Percentiles rank a stretch among this genome's conserved stretches.
Conservation (phyloP, 225 moss, liverwort and hornwort genomes). For the Straminergon stramineum region DNA sequence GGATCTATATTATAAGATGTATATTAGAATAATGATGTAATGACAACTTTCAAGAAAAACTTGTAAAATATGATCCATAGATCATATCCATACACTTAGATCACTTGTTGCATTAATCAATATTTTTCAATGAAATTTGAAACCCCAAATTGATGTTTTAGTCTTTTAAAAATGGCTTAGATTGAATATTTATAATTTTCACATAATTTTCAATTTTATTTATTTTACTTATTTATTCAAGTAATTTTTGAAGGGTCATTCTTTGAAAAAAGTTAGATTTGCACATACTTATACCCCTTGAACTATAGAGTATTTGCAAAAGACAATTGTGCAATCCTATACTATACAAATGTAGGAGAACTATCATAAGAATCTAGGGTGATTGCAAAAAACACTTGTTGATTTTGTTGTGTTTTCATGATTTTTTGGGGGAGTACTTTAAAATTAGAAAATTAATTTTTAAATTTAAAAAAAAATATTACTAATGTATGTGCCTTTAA, state of each 20-base stretch:
- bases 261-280: no score
- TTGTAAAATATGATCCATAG: not conserved
- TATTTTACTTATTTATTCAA: no score
- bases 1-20: not conserved
- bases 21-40: not conserved
- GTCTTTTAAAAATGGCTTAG: not conserved
- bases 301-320: no score
- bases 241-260: no score
- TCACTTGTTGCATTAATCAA: not conserved
- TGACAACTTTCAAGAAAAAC: not conserved
- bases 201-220: not conserved
- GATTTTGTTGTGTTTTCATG: no score
- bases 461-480: no score
- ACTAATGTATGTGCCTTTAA: no score
- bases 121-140: not conserved
- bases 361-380: rapidly evolving
- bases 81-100: not conserved
- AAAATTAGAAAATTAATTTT: no score
- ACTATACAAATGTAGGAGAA: not conserved
- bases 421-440: no score
- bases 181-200: not conserved
- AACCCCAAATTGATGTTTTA: not conserved
- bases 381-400: no score
- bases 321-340: no score
- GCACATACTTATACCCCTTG: no score